Conservation (phyloP, 441 rosid species). For the Arabidopsis hybrid region DNA sequence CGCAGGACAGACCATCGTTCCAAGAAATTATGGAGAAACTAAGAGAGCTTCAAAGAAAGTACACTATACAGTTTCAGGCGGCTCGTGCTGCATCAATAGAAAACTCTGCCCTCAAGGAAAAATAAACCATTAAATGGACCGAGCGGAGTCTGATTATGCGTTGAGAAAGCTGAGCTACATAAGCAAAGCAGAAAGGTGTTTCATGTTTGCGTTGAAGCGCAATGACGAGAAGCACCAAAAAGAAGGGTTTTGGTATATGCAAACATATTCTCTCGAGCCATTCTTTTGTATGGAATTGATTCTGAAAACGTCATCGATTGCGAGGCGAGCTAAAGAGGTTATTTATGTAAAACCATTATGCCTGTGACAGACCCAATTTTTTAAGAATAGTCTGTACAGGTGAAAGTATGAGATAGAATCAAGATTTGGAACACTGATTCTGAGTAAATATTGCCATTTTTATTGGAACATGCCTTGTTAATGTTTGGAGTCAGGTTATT, state of each 20-base stretch:
- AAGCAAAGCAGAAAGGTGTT: conserved; percentile 4
- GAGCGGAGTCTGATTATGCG: background rate
- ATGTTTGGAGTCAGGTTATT: background rate
- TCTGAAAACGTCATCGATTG: conserved; percentile 22
- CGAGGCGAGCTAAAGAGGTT: conserved; percentile 26
- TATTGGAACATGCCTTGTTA: background rate
- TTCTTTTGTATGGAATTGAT: conserved; percentile 15
- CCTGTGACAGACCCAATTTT: conserved; percentile 20
- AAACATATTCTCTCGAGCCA: conserved; percentile 11
- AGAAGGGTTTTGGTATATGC: conserved; percentile 21
- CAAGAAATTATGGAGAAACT: conserved; percentile 85
- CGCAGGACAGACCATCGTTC: conserved; percentile 75
- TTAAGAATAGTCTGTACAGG: conserved; percentile 19
- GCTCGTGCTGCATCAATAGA: conserved; percentile 62
- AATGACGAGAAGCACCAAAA: conserved; percentile 26
- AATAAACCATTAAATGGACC: conserved; percentile 11
- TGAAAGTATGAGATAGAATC: background rate
- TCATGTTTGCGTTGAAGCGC: conserved; percentile 13
- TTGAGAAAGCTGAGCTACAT: conserved; percentile 2
- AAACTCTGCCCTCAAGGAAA: conserved; percentile 53
- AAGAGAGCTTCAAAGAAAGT: conserved; percentile 82
- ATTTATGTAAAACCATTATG: conserved; percentile 1
- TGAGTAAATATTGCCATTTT: conserved; percentile 34
- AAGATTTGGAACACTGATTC: conserved; percentile 20
- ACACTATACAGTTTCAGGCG: conserved; percentile 69